Percentiles rank a stretch among this genome's conserved stretches.
These are phyloP conservation scores for Kodamaea lidongshanica DNA, from an alignment of 805 yeast genomes.

Conservation along the genomic window DNA sequence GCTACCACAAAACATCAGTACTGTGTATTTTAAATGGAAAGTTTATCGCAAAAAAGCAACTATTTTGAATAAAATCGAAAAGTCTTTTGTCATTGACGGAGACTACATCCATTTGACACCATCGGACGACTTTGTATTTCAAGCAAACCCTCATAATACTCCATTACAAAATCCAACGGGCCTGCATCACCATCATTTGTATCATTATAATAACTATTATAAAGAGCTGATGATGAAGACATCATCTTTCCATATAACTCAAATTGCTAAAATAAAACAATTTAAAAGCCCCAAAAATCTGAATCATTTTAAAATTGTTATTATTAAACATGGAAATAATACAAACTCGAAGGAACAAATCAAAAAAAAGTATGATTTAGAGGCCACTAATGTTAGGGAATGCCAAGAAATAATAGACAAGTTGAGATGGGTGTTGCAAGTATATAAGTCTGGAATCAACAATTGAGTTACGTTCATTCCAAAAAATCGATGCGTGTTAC, in stretches of 20 bases:
- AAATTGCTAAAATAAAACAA: constrained; percentile 68
- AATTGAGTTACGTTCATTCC: neutral
- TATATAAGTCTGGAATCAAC: constrained; percentile 30
- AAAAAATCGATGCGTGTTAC: too few species aligned
- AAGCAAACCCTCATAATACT: constrained; percentile 25
- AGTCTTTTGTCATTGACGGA: constrained; percentile 87
- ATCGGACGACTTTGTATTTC: constrained; percentile 59
- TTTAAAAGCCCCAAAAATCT: constrained; percentile 59
- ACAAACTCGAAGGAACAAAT: constrained; percentile 43
- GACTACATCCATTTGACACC: constrained; percentile 87
- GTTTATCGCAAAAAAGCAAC: constrained; percentile 89
- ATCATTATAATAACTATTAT: constrained; percentile 34
- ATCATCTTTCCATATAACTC: constrained; percentile 78
- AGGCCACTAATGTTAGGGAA: constrained; percentile 56
- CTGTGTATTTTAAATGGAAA: constrained; percentile 74
- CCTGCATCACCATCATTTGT: constrained; percentile 33
- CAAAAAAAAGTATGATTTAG: constrained; percentile 77
- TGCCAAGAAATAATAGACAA: constrained; percentile 74
- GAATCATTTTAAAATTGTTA: constrained; percentile 73
- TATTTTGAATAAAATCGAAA: constrained; percentile 71
- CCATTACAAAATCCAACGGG: constrained; percentile 14
- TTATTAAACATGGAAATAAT: constrained; percentile 32
- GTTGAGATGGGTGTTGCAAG: constrained; percentile 50
- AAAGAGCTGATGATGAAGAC: constrained; percentile 77
- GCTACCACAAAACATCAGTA: constrained; percentile 33